phyloP scores from a whole-genome alignment of 108 stramenopile species.

The Poteriospumella lacustris region DNA sequence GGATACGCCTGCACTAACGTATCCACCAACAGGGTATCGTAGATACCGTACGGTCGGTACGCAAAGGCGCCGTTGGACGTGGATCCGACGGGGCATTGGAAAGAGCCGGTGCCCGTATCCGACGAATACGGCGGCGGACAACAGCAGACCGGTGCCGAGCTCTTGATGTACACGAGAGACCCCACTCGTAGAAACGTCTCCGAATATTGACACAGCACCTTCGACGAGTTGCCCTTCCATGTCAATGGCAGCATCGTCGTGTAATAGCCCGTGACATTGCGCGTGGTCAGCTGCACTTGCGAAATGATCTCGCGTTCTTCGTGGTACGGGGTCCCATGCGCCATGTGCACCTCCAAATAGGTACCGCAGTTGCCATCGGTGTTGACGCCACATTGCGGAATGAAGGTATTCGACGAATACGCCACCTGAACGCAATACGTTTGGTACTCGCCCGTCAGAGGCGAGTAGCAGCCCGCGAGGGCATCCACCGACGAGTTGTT shows the following conservation, averaged over 20 bases:
- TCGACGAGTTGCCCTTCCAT: conserved; percentile 30
- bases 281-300: conserved; percentile 33
- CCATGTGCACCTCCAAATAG: conserved; percentile 50
- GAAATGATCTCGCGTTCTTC: conserved; percentile 35
- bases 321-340: conserved; percentile 35
- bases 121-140: conserved; percentile 17
- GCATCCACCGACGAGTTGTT: conserved; percentile 42
- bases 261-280: conserved; percentile 47
- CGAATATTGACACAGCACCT: conserved; percentile 15
- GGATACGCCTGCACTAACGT: not conserved
- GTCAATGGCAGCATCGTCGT: conserved; percentile 44
- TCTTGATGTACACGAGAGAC: not conserved
- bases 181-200: conserved; percentile 16
- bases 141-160: conserved; percentile 18
- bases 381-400: conserved; percentile 37
- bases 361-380: conserved; percentile 48
- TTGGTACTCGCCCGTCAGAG: conserved; percentile 11
- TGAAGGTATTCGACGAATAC: conserved; percentile 44
- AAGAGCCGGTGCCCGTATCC: conserved; percentile 11
- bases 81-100: conserved; percentile 14
- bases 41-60: not conserved
- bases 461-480: not conserved
- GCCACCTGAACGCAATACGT: conserved; percentile 41
- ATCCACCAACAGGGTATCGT: not conserved
- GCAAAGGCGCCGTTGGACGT: conserved; percentile 4